A percentile compares a stretch with the other conserved stretches of the same genome.
These are phyloP conservation scores for Salix arbutifolia DNA, from an alignment of 345 rosid genomes.

Conservation along the genomic window DNA sequence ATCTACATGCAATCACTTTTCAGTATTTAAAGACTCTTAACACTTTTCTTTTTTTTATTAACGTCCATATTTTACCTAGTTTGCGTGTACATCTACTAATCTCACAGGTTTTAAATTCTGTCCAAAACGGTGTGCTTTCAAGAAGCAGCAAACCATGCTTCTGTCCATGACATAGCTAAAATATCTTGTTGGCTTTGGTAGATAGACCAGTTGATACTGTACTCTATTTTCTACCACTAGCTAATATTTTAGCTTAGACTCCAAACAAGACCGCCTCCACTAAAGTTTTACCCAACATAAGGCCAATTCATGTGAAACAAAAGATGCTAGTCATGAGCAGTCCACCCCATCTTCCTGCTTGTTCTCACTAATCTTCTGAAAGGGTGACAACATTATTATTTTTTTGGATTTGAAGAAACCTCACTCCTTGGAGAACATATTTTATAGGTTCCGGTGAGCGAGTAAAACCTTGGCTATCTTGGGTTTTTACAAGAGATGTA, in stretches of 20 bases:
- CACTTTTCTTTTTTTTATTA: too few relatives aligned
- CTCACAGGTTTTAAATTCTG: too few relatives aligned
- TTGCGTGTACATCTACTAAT: too few relatives aligned
- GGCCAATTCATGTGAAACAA: neutral
- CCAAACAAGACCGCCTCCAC: neutral
- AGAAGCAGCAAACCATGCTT: neutral
- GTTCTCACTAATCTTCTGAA: neutral
- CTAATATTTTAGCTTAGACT: neutral
- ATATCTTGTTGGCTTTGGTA: neutral
- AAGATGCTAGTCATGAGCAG: neutral
- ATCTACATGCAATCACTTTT: too few relatives aligned
- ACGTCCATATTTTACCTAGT: too few relatives aligned
- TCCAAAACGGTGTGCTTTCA: neutral
- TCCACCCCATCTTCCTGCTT: neutral
- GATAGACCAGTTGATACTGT: neutral
- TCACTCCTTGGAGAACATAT: rapidly evolving
- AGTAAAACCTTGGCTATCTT: rapidly evolving
- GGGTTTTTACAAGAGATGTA: too few relatives aligned
- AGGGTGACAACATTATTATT: too few relatives aligned
- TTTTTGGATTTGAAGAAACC: too few relatives aligned
- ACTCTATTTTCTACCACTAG: neutral
- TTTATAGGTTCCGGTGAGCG: too few relatives aligned
- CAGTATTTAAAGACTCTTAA: too few relatives aligned
- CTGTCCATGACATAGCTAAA: neutral
- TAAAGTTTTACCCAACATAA: neutral